phyloP scores from a whole-genome alignment of 306 rosid species.

The Herpetospermum pedunculosum region DNA sequence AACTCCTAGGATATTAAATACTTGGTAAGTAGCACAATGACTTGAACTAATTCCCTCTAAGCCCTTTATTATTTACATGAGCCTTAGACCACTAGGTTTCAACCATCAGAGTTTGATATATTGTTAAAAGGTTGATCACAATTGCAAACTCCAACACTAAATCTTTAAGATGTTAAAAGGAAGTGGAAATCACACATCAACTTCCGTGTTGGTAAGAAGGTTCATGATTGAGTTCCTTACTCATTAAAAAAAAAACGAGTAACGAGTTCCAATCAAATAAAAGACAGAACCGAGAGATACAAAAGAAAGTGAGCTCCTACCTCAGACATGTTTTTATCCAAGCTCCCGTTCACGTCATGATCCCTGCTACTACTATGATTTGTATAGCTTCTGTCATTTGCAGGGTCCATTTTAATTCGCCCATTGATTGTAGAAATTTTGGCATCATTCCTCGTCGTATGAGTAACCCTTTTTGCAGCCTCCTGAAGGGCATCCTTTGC shows the following conservation, averaged over 20 bases:
- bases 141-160: not conserved
- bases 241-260: no score
- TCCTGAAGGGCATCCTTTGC: constrained; percentile 60
- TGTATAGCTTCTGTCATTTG: constrained; percentile 27
- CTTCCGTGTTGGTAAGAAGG: no score
- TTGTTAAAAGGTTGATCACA: no score
- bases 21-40: no score
- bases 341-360: constrained; percentile 43
- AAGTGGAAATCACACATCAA: no score
- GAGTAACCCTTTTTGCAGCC: constrained; percentile 62
- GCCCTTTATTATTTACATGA: no score
- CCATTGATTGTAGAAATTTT: constrained; percentile 47
- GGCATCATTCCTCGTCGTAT: constrained; percentile 38
- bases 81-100: no score
- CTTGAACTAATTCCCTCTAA: no score
- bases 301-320: constrained; percentile 32
- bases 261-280: not conserved
- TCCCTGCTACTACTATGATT: constrained; percentile 25
- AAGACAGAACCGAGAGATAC: not conserved
- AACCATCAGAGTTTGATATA: no score
- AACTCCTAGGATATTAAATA: no score
- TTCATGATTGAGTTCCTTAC: no score
- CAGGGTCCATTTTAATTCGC: constrained; percentile 34
- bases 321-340: constrained; percentile 57
- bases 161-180: not conserved